Base-by-base conservation (phyloP, 73 alveolate genomes). In the Urostyla sp. region DNA sequence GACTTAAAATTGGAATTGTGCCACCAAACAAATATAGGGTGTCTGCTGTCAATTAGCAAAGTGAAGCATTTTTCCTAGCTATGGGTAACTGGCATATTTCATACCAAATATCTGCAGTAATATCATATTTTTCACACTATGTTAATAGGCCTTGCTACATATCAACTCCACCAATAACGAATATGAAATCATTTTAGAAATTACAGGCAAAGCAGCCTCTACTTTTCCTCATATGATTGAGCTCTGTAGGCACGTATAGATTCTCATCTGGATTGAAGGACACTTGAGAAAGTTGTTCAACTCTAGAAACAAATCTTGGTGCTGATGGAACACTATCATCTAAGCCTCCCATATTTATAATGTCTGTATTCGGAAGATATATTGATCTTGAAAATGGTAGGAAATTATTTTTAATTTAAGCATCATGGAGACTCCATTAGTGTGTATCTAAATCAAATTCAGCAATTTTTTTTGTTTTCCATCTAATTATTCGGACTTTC, bases 151-250 rank as follows among this genome's bases (percentile, higher is more conserved):
- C 84, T 5, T 85, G 86, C 0, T 72, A 61, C 21, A 75, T 36
- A 49, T 85, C 76, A 18, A 85, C 74, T 30, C 93, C 93, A 15
- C 93, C 93, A 35, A 85, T 24, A 0, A 49, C 88, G 46, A 58
- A 85, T 0, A 85, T 53, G 27, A 72, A 38, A n/a, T 72, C 87
- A 45, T 85, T 63, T 30, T 75, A 86, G 55, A 52, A 85, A 38
- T 75, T 46, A 24, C 87, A 85, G 6, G 93, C 26, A 36, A 85
- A 85, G 63, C 93, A 85, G 15, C 93, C 93, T 63, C 93, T 59
- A 15, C 77, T 76, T 1, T 50, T 85, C 13, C 82, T 32, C 92
- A 84, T 84, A 36, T 58, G 31, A 8, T 43, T 30, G 10, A 75
- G 21, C 3, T 38, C 35, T 3, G 80, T 52, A 4, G 88, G 83